Evolutionary conservation across 1,139 yeast genomes (phyloP).

Genomic region (Hemisphaericaspora lyxosophila): DNA sequence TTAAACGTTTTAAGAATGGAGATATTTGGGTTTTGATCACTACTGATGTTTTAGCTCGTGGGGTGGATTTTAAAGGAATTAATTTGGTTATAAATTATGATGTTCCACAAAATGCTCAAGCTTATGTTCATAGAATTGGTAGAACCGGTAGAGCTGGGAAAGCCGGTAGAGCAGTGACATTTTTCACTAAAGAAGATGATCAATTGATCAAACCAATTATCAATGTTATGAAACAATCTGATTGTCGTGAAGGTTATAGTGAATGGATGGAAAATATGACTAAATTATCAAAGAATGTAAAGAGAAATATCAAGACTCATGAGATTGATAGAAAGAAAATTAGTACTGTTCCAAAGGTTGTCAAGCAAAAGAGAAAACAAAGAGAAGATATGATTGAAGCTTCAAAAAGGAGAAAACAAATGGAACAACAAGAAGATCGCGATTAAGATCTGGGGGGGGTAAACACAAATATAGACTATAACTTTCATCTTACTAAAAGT

Average conservation of each 20-base stretch:
- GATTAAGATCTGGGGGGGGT: not conserved
- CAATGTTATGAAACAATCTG: constrained; percentile 94
- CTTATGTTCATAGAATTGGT: constrained; percentile 97
- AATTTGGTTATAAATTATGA: constrained; percentile 94
- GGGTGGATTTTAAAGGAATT: constrained; percentile 96
- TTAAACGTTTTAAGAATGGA: constrained; percentile 81
- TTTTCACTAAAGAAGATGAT: constrained; percentile 88
- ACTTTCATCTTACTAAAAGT: too few species aligned
- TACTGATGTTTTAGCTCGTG: constrained; percentile 94
- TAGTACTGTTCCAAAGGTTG: constrained; percentile 79
- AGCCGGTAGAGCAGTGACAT: constrained; percentile 82
- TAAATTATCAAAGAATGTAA: constrained; percentile 68
- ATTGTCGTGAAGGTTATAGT: constrained; percentile 63
- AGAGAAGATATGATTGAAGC: constrained; percentile 75
- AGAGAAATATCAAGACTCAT: constrained; percentile 59
- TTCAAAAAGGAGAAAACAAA: constrained; percentile 61
- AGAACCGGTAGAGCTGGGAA: constrained; percentile 98
- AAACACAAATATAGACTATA: not conserved
- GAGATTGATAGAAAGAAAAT: constrained; percentile 70
- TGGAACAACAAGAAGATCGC: constrained; percentile 2
- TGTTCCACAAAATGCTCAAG: constrained; percentile 91
- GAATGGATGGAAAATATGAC: constrained; percentile 80
- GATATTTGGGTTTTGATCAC: constrained; percentile 96
- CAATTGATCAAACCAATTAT: constrained; percentile 76
- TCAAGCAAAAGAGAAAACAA: constrained; percentile 63